Percentiles rank a stretch among this genome's conserved stretches.
Evolutionary conservation across 345 rosid genomes (phyloP).

Genomic region (Clarkia xantiana): DNA sequence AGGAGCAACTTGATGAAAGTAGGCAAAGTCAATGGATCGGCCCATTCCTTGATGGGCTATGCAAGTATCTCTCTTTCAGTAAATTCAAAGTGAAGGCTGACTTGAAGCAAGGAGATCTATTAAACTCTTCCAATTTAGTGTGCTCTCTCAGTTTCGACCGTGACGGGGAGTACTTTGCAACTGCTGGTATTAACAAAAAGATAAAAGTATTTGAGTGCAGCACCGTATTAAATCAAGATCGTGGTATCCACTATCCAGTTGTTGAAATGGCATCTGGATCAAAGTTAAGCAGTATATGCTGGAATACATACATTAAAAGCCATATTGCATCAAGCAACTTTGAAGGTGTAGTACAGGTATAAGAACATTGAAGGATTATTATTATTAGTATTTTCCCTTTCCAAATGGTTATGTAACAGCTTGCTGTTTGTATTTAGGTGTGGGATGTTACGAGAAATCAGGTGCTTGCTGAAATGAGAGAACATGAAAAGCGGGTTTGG

Average conservation of each 20-base stretch:
- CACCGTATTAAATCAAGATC: constrained; percentile 41
- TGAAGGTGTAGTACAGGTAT: constrained; percentile 92
- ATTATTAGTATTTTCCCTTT: constrained; percentile 5
- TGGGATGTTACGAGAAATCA: constrained; percentile 96
- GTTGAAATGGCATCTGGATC: constrained; percentile 79
- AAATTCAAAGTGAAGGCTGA: constrained; percentile 77
- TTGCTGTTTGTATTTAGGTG: constrained; percentile 22
- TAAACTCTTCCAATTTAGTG: constrained; percentile 77
- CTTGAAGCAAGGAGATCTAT: constrained; percentile 80
- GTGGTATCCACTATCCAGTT: constrained; percentile 84
- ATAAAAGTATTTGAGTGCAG: constrained; percentile 86
- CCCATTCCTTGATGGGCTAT: constrained; percentile 89
- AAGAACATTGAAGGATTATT: background rate
- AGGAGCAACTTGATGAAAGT: constrained; percentile 25
- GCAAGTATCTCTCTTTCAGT: constrained; percentile 78
- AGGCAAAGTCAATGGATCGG: constrained; percentile 70
- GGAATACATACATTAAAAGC: constrained; percentile 87
- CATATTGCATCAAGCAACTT: constrained; percentile 97
- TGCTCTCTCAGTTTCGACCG: constrained; percentile 87
- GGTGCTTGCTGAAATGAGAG: constrained; percentile 62
- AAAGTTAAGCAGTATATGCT: constrained; percentile 75
- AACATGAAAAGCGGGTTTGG: constrained; percentile 93
- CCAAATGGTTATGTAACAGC: constrained; percentile 1
- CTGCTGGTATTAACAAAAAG: constrained; percentile 95
- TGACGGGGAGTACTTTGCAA: constrained; percentile 77